Percentiles rank a stretch among this genome's conserved stretches.
phyloP scores from a whole-genome alignment of 177 flowering plant species.

The Vitis hybrid region DNA sequence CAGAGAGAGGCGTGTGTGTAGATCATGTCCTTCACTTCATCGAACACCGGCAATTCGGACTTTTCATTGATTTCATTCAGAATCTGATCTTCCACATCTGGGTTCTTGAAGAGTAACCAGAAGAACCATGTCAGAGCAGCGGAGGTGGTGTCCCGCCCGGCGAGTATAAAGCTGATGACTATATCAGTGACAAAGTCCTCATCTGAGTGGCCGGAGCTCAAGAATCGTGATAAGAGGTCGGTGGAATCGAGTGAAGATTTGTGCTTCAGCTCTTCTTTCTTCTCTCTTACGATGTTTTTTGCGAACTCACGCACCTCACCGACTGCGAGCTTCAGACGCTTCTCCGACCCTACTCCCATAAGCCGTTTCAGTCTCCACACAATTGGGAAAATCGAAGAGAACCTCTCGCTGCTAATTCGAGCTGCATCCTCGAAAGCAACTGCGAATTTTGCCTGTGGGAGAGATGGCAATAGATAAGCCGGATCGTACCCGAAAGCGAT shows the following conservation, averaged over 20 bases:
- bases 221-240: conserved; percentile 18
- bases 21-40: conserved; percentile 26
- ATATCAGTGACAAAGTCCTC: conserved; percentile 24
- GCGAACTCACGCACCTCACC: conserved; percentile 19
- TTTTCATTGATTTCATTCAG: conserved; percentile 15
- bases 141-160: conserved; percentile 32
- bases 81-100: conserved; percentile 15
- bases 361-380: conserved; percentile 20
- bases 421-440: conserved; percentile 16
- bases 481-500: conserved; percentile 36
- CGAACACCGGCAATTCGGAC: background rate
- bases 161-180: conserved; percentile 25
- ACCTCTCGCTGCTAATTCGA: conserved; percentile 8
- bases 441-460: conserved; percentile 17
- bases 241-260: conserved; percentile 4
- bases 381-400: background rate
- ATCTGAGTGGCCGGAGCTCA: conserved; percentile 17
- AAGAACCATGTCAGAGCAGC: conserved; percentile 31
- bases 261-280: conserved; percentile 10
- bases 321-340: conserved; percentile 4
- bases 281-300: conserved; percentile 13
- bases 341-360: conserved; percentile 27
- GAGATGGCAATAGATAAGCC: conserved; percentile 7
- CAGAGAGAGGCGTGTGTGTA: conserved; percentile 27
- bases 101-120: conserved; percentile 21